phyloP scores from a whole-genome alignment of 1,139 yeast species.

The Candida sp. region DNA sequence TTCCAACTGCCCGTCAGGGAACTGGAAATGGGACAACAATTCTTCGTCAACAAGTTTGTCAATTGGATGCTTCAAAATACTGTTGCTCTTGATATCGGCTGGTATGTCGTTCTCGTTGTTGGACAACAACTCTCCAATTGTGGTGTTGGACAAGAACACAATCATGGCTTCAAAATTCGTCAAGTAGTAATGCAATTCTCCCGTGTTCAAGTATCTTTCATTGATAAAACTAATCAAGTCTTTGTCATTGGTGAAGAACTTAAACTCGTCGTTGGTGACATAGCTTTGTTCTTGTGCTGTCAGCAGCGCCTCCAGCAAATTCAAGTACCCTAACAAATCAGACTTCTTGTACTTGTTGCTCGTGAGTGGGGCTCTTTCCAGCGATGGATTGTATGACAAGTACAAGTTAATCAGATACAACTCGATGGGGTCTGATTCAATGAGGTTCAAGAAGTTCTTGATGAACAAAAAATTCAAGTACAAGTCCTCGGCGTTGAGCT shows the following conservation, averaged over 20 bases:
- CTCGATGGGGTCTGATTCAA: slow-evolving; percentile 37
- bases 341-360: slow-evolving; percentile 13
- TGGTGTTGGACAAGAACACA: slow-evolving; percentile 41
- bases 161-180: slow-evolving; percentile 51
- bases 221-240: slow-evolving; percentile 33
- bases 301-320: slow-evolving; percentile 10
- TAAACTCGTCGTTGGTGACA: slow-evolving; percentile 12
- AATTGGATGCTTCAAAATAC: slow-evolving; percentile 23
- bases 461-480: slow-evolving; percentile 43
- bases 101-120: slow-evolving; percentile 6
- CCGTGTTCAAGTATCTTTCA: slow-evolving; percentile 35
- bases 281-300: slow-evolving; percentile 13
- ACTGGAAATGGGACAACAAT: slow-evolving; percentile 30
- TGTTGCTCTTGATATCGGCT: slow-evolving; percentile 17
- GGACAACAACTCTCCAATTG: slow-evolving; percentile 32
- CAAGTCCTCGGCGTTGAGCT: slow-evolving; percentile 27
- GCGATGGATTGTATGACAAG: slow-evolving; percentile 21
- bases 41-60: slow-evolving; percentile 37
- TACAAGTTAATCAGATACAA: slow-evolving; percentile 17
- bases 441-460: slow-evolving; percentile 36
- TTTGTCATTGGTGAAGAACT: slow-evolving; percentile 34
- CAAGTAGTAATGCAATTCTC: slow-evolving; percentile 43
- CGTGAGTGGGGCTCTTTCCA: slow-evolving; percentile 15
- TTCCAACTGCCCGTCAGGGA: slow-evolving; percentile 30
- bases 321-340: slow-evolving; percentile 34